Evolutionary conservation across 768 basidiomycete genomes (phyloP).

Genomic region (Gloeopeniophorella convolvens): DNA sequence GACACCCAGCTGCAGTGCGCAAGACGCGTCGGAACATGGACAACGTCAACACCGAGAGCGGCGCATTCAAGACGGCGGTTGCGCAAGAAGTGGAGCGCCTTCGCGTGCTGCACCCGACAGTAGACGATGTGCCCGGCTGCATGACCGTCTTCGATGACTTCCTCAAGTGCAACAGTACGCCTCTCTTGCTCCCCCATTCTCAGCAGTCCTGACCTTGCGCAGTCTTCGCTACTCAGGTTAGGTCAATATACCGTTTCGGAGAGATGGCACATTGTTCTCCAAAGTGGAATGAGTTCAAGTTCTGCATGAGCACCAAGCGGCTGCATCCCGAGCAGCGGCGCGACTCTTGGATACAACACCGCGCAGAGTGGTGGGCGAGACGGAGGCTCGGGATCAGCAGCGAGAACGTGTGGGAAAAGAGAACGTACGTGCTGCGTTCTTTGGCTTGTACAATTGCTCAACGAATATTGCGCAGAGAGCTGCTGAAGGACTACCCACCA

Average conservation of each 20-base stretch:
- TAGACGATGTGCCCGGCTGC: slow-evolving; percentile 79
- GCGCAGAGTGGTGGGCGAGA: slow-evolving; percentile 94
- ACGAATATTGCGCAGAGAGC: slow-evolving; percentile 33
- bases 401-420: slow-evolving; percentile 90
- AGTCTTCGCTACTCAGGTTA: slow-evolving; percentile 57
- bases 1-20: no score
- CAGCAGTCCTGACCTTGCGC: not conserved
- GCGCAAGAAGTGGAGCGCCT: slow-evolving; percentile 67
- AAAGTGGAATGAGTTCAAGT: slow-evolving; percentile 92
- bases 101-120: slow-evolving; percentile 58
- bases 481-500: slow-evolving; percentile 44
- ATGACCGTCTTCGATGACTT: slow-evolving; percentile 69
- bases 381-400: slow-evolving; percentile 73
- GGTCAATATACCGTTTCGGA: slow-evolving; percentile 84
- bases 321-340: slow-evolving; percentile 71
- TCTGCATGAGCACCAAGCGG: slow-evolving; percentile 80
- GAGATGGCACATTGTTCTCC: slow-evolving; percentile 59
- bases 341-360: slow-evolving; percentile 75
- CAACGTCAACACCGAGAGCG: not conserved
- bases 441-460: not conserved
- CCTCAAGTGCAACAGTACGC: slow-evolving; percentile 60
- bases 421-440: slow-evolving; percentile 50
- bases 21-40: not conserved
- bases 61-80: slow-evolving; percentile 48
- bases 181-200: not conserved